Evolutionary conservation across 768 basidiomycete species (phyloP).

Genomic region (Tephrocybe sp.): DNA sequence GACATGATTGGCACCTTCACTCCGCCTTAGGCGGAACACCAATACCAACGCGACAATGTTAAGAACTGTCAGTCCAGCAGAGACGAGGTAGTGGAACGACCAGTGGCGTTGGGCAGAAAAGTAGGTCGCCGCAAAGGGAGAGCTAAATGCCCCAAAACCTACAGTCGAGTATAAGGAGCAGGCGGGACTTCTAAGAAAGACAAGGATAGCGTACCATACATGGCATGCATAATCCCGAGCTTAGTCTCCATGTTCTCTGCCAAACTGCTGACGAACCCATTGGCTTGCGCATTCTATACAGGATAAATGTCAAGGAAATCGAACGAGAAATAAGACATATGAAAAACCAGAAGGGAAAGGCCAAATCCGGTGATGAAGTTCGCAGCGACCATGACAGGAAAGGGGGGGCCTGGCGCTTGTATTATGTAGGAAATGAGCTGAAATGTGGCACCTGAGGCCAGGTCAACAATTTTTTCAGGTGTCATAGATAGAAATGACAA

Average conservation of each 20-base stretch:
- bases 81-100: slow-evolving; percentile 63
- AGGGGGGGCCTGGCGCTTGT: slow-evolving; percentile 47
- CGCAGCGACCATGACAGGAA: slow-evolving; percentile 45
- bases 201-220: slow-evolving; percentile 36
- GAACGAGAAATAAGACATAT: not conserved
- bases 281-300: slow-evolving; percentile 49
- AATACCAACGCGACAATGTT: slow-evolving; percentile 27
- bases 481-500: not conserved
- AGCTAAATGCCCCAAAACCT: slow-evolving; percentile 45
- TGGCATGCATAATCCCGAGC: slow-evolving; percentile 51
- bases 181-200: no score
- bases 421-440: slow-evolving; percentile 46
- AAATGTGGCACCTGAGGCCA: slow-evolving; percentile 35
- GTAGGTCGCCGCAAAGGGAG: slow-evolving; percentile 66
- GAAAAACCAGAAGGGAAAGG: slow-evolving; percentile 38
- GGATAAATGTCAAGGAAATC: no score
- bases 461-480: not conserved
- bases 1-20: slow-evolving; percentile 23
- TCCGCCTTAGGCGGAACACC: slow-evolving; percentile 26
- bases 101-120: slow-evolving; percentile 51
- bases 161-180: not conserved
- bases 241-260: slow-evolving; percentile 41
- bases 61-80: slow-evolving; percentile 46
- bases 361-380: slow-evolving; percentile 51
- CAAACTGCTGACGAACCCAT: slow-evolving; percentile 50